Evolutionary conservation across 2,329 filamentous ascomycete species (phyloP).

Genomic region (Aurifilum marmelostoma): DNA sequence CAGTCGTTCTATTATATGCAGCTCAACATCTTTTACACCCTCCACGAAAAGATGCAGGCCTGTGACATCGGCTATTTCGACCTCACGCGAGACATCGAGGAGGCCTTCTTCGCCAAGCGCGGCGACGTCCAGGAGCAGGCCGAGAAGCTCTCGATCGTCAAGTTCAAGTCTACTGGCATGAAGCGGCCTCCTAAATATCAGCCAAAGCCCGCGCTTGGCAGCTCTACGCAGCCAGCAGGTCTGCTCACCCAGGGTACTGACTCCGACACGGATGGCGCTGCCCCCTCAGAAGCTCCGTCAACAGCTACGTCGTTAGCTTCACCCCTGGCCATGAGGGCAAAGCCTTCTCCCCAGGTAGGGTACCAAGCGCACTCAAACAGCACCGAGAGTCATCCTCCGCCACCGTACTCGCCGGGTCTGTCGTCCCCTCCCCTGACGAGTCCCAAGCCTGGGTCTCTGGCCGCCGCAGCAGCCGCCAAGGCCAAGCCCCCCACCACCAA

Average conservation of each 20-base stretch:
- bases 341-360: conserved; percentile 24
- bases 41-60: conserved; percentile 96
- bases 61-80: conserved; percentile 99
- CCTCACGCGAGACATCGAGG: conserved; percentile 85
- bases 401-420: conserved; percentile 65
- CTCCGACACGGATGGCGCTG: conserved; percentile 18
- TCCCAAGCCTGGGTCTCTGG: conserved; percentile 40
- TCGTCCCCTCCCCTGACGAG: conserved; percentile 36
- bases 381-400: conserved; percentile 63
- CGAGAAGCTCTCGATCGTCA: conserved; percentile 83
- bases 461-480: conserved; percentile 56
- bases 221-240: conserved; percentile 48
- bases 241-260: conserved; percentile 56
- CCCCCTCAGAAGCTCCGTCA: conserved; percentile 14
- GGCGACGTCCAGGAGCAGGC: conserved; percentile 83
- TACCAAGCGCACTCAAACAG: conserved; percentile 44
- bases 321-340: conserved; percentile 30
- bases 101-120: conserved; percentile 86
- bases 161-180: conserved; percentile 87
- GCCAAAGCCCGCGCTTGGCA: conserved; percentile 57
- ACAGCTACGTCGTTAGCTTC: conserved; percentile 12
- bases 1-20: conserved; percentile 99
- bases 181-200: conserved; percentile 63
- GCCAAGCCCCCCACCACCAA: conserved; percentile 73
- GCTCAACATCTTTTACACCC: conserved; percentile 97